Percentiles rank a stretch among this genome's conserved stretches.
phyloP scores from a whole-genome alignment of 2,329 filamentous ascomycete genomes.

The Conoideocrella luteorostrata region DNA sequence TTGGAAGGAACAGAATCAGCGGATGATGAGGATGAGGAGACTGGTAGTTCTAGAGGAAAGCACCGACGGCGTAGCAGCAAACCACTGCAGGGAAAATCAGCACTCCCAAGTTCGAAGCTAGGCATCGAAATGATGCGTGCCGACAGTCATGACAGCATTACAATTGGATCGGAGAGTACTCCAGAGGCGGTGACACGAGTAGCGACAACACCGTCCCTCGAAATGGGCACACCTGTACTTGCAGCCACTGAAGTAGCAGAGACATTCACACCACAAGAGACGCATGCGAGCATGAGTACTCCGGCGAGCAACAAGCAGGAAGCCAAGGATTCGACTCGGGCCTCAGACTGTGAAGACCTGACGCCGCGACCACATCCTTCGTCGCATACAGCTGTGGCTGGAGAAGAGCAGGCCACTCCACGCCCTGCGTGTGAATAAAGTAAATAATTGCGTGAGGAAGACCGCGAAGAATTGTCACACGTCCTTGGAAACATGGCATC shows the following conservation, averaged over 20 bases:
- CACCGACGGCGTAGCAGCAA: conserved; percentile 41
- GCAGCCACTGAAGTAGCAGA: conserved; percentile 9
- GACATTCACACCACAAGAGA: conserved; percentile 14
- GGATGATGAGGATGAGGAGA: conserved; percentile 90
- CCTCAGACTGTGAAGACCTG: neutral
- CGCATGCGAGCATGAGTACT: neutral
- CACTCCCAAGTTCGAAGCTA: conserved; percentile 75
- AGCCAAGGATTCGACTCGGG: neutral
- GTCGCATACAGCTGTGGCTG: neutral
- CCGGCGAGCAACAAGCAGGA: neutral
- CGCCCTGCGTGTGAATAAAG: conserved; percentile 23
- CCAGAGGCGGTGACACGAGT: conserved; percentile 47
- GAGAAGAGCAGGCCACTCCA: conserved; percentile 35
- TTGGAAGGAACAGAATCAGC: conserved; percentile 77
- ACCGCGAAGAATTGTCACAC: too few species aligned
- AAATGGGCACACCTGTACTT: conserved; percentile 27
- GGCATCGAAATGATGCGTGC: conserved; percentile 98
- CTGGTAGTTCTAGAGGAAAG: conserved; percentile 47
- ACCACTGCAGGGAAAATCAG: conserved; percentile 37
- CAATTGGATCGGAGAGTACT: conserved; percentile 42
- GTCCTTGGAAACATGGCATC: too few species aligned
- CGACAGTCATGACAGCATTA: conserved; percentile 82
- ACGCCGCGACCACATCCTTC: conserved; percentile 29
- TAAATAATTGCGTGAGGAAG: neutral
- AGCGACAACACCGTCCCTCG: conserved; percentile 41